These are phyloP conservation scores for Diaporthe velutina DNA, from an alignment of 2,329 filamentous ascomycete species.

Conservation along the genomic window DNA sequence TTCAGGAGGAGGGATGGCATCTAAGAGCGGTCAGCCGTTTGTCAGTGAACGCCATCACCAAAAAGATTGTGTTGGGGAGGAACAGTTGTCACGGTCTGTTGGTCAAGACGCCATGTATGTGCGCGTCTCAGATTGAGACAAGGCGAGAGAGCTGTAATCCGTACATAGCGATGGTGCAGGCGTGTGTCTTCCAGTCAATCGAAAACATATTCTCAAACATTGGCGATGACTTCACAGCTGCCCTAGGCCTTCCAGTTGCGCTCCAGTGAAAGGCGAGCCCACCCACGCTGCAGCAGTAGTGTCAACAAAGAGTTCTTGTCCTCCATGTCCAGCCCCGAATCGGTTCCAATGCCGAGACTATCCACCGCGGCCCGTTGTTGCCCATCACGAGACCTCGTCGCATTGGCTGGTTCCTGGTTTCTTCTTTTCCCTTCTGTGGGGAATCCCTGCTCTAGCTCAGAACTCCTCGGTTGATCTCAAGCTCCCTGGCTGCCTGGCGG, in stretches of 20 bases:
- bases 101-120: too few species aligned
- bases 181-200: neutral
- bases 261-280: conserved; percentile 25
- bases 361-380: neutral
- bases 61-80: neutral
- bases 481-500: neutral
- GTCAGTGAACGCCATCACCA: neutral
- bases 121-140: neutral
- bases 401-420: conserved; percentile 6
- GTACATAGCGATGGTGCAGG: neutral
- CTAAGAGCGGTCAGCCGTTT: neutral
- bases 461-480: neutral
- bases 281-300: neutral
- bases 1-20: conserved; percentile 56
- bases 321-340: neutral
- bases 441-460: conserved; percentile 28
- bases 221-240: conserved; percentile 7
- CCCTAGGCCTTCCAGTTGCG: neutral
- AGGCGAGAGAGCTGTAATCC: neutral
- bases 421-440: neutral
- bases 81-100: neutral
- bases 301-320: neutral
- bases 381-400: conserved; percentile 2
- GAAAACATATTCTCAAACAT: neutral
- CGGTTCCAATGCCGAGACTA: conserved; percentile 24